Percentiles rank a stretch among this genome's conserved stretches.
Evolutionary conservation across 768 basidiomycete genomes (phyloP).

Genomic region (Holtermanniella nyarrowii): DNA sequence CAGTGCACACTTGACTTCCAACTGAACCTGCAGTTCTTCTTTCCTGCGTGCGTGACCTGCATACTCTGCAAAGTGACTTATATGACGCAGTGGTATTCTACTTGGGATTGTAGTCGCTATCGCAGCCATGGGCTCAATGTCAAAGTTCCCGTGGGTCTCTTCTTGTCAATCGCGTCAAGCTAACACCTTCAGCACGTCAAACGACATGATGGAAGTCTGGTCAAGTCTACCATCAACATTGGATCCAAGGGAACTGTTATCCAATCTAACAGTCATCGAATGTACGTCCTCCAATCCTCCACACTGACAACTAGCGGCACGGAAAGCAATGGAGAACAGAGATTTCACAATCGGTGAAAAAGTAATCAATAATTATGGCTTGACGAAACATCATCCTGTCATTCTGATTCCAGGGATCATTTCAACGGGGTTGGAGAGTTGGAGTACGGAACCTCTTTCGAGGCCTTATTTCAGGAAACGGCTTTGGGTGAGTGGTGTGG

Average conservation of each 20-base stretch:
- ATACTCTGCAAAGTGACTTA: neutral
- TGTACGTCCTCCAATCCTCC: conserved; percentile 4
- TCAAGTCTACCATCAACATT: conserved; percentile 16
- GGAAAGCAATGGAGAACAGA: conserved; percentile 30
- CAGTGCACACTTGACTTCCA: neutral
- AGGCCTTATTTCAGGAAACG: conserved; percentile 87
- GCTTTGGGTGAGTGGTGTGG: conserved; percentile 51
- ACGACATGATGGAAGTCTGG: conserved; percentile 30
- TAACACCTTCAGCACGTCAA: conserved; percentile 6
- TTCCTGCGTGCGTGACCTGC: conserved; percentile 20
- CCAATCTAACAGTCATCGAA: conserved; percentile 33
- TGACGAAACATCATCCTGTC: conserved; percentile 61
- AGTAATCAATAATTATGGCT: conserved; percentile 24
- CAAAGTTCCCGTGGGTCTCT: conserved; percentile 20
- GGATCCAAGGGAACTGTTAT: conserved; percentile 30
- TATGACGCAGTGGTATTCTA: conserved; percentile 20
- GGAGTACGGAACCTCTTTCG: conserved; percentile 79
- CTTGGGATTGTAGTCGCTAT: conserved; percentile 20
- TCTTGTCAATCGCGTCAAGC: neutral
- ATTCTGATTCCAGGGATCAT: conserved; percentile 83
- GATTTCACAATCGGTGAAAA: conserved; percentile 38
- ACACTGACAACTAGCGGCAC: conserved; percentile 13
- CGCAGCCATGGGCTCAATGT: conserved; percentile 17
- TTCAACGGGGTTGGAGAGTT: conserved; percentile 86
- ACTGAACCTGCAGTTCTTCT: conserved; percentile 21